These are phyloP conservation scores for Lumnitzera littorea DNA, from an alignment of 345 rosid species.

Conservation along the genomic window DNA sequence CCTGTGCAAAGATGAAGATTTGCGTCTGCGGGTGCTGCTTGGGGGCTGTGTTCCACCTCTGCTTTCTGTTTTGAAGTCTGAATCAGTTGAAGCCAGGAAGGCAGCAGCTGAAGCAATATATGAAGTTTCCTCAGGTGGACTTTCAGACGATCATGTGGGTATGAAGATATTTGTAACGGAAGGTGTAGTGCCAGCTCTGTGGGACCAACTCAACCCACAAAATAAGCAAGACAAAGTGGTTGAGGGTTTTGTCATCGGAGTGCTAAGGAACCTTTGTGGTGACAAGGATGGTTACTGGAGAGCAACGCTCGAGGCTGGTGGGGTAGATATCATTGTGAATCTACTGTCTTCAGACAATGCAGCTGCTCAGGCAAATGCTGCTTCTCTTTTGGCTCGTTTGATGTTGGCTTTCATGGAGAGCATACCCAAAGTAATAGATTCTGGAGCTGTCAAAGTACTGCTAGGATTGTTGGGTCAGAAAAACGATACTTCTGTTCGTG, in stretches of 20 bases:
- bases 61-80: constrained; percentile 71
- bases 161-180: constrained; percentile 81
- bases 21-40: constrained; percentile 71
- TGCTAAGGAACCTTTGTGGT: constrained; percentile 80
- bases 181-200: constrained; percentile 71
- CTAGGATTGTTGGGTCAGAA: constrained; percentile 51
- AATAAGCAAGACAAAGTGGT: constrained; percentile 65
- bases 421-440: constrained; percentile 56
- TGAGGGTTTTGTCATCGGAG: constrained; percentile 78
- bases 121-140: constrained; percentile 77
- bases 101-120: constrained; percentile 77
- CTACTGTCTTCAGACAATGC: constrained; percentile 73
- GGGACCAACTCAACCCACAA: constrained; percentile 63
- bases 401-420: constrained; percentile 58
- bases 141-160: constrained; percentile 76
- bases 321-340: constrained; percentile 57
- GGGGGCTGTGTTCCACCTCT: constrained; percentile 93
- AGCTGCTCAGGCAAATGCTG: constrained; percentile 75
- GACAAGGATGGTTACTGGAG: constrained; percentile 71
- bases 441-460: constrained; percentile 65
- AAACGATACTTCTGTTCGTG: constrained; percentile 51
- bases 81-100: constrained; percentile 57
- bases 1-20: constrained; percentile 68
- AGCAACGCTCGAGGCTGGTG: constrained; percentile 64
- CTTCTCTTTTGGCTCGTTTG: constrained; percentile 79